Percentiles rank a stretch among this genome's conserved stretches.
Evolutionary conservation across 2,329 filamentous ascomycete species (phyloP).

Genomic region (Huntiella abstrusa): DNA sequence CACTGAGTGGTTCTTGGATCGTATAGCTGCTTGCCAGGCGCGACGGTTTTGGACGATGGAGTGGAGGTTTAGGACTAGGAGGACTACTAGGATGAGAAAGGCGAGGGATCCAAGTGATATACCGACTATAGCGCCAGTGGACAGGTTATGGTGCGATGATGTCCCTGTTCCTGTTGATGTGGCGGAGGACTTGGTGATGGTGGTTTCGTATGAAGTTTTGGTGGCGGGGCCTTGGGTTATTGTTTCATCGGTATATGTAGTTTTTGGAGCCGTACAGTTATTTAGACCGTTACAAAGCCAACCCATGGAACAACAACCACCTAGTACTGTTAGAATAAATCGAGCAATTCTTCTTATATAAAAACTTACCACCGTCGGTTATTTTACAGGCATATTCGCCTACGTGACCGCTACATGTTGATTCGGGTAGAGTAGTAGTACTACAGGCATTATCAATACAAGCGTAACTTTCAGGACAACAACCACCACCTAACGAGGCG

Average conservation of each 20-base stretch:
- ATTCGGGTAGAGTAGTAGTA: slow-evolving; percentile 12
- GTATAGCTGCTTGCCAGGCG: slow-evolving; percentile 9
- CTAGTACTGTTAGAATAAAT: slow-evolving; percentile 15
- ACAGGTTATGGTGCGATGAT: not conserved
- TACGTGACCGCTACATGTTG: slow-evolving; percentile 1
- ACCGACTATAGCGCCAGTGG: slow-evolving; percentile 7
- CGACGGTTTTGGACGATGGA: not conserved
- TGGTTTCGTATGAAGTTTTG: not conserved
- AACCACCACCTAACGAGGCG: slow-evolving; percentile 23
- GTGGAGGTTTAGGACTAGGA: not conserved
- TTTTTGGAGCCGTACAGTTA: slow-evolving; percentile 26
- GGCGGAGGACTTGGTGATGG: not conserved
- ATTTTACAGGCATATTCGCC: slow-evolving; percentile 3
- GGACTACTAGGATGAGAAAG: not conserved
- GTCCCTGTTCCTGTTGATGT: not conserved
- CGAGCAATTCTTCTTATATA: not conserved
- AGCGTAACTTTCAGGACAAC: slow-evolving; percentile 28
- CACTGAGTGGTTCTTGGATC: not conserved
- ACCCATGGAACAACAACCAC: slow-evolving; percentile 26
- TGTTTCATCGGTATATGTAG: slow-evolving; percentile 16
- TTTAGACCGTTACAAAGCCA: slow-evolving; percentile 23
- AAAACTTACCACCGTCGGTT: slow-evolving; percentile 2
- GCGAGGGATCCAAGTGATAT: slow-evolving; percentile 7
- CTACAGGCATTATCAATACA: slow-evolving; percentile 22
- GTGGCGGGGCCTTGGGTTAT: not conserved